Percentiles rank a stretch among this genome's conserved stretches.
phyloP scores from a whole-genome alignment of 164 flowering plant genomes.

The Macadamia integrifolia region DNA sequence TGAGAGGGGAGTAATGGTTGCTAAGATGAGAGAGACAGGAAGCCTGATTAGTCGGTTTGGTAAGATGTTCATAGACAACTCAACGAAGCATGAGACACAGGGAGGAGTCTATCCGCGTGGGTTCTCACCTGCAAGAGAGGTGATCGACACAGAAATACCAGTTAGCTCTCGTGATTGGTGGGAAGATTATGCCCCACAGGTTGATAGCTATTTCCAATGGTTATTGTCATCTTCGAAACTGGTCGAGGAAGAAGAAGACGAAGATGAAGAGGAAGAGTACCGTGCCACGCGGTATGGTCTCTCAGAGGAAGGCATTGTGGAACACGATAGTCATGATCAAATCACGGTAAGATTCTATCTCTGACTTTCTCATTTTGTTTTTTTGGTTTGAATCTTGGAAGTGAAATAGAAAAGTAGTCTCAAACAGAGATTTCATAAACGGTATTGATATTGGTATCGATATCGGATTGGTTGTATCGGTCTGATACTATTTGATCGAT shows the following conservation, averaged over 20 bases:
- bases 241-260: slow-evolving; percentile 2
- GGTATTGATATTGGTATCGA: too few species aligned
- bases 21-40: slow-evolving; percentile 27
- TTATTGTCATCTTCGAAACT: slow-evolving; percentile 19
- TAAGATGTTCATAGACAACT: slow-evolving; percentile 25
- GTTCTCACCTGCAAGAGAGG: not conserved
- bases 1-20: slow-evolving; percentile 30
- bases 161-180: slow-evolving; percentile 20
- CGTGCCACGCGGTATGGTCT: slow-evolving; percentile 5
- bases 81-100: not conserved
- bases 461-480: too few species aligned
- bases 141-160: not conserved
- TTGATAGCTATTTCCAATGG: slow-evolving; percentile 41
- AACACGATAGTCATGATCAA: not conserved
- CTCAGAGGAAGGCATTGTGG: slow-evolving; percentile 7
- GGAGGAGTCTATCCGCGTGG: slow-evolving; percentile 3
- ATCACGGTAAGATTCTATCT: too few species aligned
- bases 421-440: too few species aligned
- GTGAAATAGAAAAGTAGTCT: too few species aligned
- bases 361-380: too few species aligned
- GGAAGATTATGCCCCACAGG: slow-evolving; percentile 34
- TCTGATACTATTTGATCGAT: too few species aligned
- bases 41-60: slow-evolving; percentile 37
- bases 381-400: too few species aligned
- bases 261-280: slow-evolving; percentile 9